Evolutionary conservation across 129 eudicot species (phyloP).

Genomic region (Pseudognaphalium luteoalbum): DNA sequence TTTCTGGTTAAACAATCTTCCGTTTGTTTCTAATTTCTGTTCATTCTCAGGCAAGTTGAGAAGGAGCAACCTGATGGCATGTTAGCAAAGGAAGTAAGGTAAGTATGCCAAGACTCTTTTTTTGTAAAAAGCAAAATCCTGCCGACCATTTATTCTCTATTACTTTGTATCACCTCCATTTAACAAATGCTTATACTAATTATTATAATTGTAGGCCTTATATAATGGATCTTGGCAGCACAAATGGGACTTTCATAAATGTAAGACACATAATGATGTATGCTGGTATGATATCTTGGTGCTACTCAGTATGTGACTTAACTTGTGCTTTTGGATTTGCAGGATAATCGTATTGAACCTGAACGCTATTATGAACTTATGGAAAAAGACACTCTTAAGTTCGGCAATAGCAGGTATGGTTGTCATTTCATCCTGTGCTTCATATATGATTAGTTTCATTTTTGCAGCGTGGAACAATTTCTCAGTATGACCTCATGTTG

Average conservation of each 20-base stretch:
- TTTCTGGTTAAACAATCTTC: neutral
- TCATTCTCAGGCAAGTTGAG: conserved; percentile 80
- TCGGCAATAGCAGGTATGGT: conserved; percentile 90
- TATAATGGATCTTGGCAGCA: conserved; percentile 98
- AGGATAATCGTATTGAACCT: conserved; percentile 83
- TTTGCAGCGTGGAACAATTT: neutral
- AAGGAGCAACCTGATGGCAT: conserved; percentile 83
- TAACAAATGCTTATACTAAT: conserved; percentile 9
- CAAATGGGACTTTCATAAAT: conserved; percentile 85
- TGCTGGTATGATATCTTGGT: neutral
- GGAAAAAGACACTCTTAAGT: conserved; percentile 83
- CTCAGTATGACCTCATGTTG: neutral
- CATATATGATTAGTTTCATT: conserved; percentile 16
- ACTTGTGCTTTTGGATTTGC: conserved; percentile 34
- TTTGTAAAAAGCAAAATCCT: neutral
- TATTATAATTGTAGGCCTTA: conserved; percentile 64
- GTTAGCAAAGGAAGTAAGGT: conserved; percentile 66
- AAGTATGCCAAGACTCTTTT: conserved; percentile 2
- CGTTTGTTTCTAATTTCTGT: conserved; percentile 17
- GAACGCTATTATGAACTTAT: conserved; percentile 89
- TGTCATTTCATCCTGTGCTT: neutral
- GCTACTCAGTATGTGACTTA: conserved; percentile 16
- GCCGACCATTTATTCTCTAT: neutral
- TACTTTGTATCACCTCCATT: neutral
- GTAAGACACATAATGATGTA: conserved; percentile 41